Evolutionary conservation across 2,329 filamentous ascomycete species (phyloP).

Genomic region (Colletotrichum tabaci): DNA sequence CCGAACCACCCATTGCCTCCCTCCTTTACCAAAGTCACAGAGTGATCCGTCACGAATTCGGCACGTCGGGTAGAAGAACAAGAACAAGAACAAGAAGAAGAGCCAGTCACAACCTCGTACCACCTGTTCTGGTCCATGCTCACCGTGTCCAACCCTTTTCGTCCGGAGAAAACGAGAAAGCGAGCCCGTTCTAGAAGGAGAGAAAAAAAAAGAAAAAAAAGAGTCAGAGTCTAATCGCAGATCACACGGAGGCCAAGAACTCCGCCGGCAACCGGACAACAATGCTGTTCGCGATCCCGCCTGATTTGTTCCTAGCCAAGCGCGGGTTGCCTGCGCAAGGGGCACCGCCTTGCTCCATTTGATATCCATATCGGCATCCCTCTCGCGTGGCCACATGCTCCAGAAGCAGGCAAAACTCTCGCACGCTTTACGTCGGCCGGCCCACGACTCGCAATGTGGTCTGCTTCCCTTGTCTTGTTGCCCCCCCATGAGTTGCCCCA

Average conservation of each 20-base stretch:
- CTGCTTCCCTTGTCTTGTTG: not conserved
- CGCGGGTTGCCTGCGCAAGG: not conserved
- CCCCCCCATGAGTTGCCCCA: not conserved
- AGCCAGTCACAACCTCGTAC: slow-evolving; percentile 12
- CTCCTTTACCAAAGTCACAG: not conserved
- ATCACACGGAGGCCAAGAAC: slow-evolving; percentile 28
- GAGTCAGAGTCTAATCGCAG: slow-evolving; percentile 19
- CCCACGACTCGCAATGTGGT: slow-evolving; percentile 24
- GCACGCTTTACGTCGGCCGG: not conserved
- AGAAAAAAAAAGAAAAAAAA: too few relatives aligned
- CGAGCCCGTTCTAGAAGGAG: slow-evolving; percentile 34
- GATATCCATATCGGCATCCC: not conserved
- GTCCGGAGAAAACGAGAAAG: slow-evolving; percentile 6
- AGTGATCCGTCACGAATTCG: not conserved
- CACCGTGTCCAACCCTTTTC: not conserved
- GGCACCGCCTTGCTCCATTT: not conserved
- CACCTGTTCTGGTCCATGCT: not conserved
- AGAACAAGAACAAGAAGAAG: not conserved
- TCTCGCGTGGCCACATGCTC: slow-evolving; percentile 8
- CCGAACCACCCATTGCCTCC: not conserved
- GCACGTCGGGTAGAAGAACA: not conserved
- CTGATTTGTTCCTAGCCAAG: slow-evolving; percentile 10
- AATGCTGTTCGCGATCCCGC: not conserved
- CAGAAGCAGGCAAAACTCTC: not conserved
- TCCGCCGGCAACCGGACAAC: not conserved